Base-by-base conservation (phyloP, 2,329 filamentous ascomycete species). In the Chaetoscypha palmicola region DNA sequence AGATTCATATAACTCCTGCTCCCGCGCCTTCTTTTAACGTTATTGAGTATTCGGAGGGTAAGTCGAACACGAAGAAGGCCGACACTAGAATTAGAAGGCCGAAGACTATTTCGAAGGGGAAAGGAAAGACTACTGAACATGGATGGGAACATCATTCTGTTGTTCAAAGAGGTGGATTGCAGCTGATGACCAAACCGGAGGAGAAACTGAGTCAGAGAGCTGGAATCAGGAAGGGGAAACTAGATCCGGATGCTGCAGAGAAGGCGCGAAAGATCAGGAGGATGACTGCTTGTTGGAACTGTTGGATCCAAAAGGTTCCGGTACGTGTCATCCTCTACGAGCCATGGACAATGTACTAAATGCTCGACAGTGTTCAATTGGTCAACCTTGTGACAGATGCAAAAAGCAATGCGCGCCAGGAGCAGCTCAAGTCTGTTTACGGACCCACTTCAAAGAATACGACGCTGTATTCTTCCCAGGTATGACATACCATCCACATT, bases 281-380 rank as follows among this genome's bases (percentile, higher is more conserved):
- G 23, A 31, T 52, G 16, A 43, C 42, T 12, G 54, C 55, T 2
- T 58, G 55, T 38, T 56, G 53, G 53, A 48, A 50, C 17, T 56
- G 55, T 26, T 56, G 53, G 55, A 46, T 48, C 3, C 50, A 53
- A 41, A 56, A 58, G 44, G 48, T 53, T 8, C 41, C 52, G 4
- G 51, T 54, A 19, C 22, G 28, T 32, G 5, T 22, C 16, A 10
- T 16, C 11, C 16, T 20, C 12, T n/a, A 11, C 17, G 21, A 23
- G 17, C 16, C 3, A 19, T 3, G 14, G 7, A 7, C 26, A 16
- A 10, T 17, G 11, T 10, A 22, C 47, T 48, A 22, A 45, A 4
- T 11, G 22, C n/a, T 16, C 8, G n/a, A 23, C 14, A 54, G 47
- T 58, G 53, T 19, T 58, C 50, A 0, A 38, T 49, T 17, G 52